Conservation (phyloP, 1,139 yeast genomes). For the Sugiyamaella grinbergsii region DNA sequence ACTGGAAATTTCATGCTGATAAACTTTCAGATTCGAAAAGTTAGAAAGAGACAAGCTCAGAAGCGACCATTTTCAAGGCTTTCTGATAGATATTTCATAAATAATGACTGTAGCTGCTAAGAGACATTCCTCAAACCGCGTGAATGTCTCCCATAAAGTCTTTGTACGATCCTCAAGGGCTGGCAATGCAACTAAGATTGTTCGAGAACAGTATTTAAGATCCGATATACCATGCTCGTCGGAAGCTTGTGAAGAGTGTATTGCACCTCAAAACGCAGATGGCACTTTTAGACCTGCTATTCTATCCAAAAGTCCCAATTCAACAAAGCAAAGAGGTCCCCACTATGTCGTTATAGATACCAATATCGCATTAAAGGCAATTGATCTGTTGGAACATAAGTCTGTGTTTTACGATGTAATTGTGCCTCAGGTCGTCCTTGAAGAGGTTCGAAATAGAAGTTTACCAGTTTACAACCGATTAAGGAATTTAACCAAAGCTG, state of each 20-base stretch:
- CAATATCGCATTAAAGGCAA: constrained; percentile 83
- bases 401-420: constrained; percentile 85
- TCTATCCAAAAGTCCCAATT: constrained; percentile 51
- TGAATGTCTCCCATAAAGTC: constrained; percentile 56
- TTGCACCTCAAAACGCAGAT: constrained; percentile 46
- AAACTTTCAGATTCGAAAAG: not conserved
- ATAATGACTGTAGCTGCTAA: constrained; percentile 9
- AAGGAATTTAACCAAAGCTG: constrained; percentile 64
- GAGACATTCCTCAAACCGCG: constrained; percentile 1
- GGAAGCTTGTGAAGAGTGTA: constrained; percentile 63
- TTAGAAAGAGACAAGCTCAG: too few relatives aligned
- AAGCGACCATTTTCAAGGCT: too few relatives aligned
- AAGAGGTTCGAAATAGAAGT: constrained; percentile 87
- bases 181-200: constrained; percentile 89
- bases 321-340: constrained; percentile 56
- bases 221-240: constrained; percentile 92
- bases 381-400: constrained; percentile 80
- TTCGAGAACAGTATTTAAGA: constrained; percentile 90
- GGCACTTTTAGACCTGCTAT: constrained; percentile 51
- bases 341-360: constrained; percentile 89
- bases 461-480: constrained; percentile 86
- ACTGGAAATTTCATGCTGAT: not conserved
- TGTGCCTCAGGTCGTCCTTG: constrained; percentile 90
- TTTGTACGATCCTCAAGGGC: constrained; percentile 81
- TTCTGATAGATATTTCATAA: not conserved